Conservation (phyloP, 2,329 filamentous ascomycete genomes). For the Pseudopyrenochaeta lycopersici region DNA sequence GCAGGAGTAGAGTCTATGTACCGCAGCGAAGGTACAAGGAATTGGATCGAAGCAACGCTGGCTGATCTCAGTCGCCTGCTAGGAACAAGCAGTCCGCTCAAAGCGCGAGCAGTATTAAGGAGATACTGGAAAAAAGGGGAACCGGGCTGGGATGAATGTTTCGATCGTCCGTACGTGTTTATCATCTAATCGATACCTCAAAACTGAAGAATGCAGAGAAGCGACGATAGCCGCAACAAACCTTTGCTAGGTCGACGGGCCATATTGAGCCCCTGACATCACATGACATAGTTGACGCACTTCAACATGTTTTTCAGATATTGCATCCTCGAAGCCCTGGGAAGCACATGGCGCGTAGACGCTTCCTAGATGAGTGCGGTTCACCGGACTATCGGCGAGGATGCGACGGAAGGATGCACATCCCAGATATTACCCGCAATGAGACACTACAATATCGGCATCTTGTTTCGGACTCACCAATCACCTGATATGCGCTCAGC, state of each 20-base stretch:
- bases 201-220: constrained; percentile 11
- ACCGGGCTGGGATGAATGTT: constrained; percentile 41
- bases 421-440: neutral
- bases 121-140: constrained; percentile 34
- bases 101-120: constrained; percentile 28
- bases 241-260: neutral
- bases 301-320: no score
- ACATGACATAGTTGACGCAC: neutral
- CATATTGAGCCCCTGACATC: neutral
- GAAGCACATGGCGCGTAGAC: no score
- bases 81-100: constrained; percentile 33
- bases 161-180: constrained; percentile 34
- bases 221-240: neutral
- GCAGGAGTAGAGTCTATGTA: constrained; percentile 37
- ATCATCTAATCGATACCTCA: constrained; percentile 19
- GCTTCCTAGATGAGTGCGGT: no score
- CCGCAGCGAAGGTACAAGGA: constrained; percentile 18
- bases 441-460: neutral
- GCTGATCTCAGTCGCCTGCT: constrained; percentile 21
- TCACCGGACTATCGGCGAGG: neutral
- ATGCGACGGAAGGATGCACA: neutral
- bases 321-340: no score
- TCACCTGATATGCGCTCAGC: neutral
- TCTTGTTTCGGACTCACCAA: neutral
- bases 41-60: constrained; percentile 31